A percentile compares a stretch with the other conserved stretches of the same genome.
Evolutionary conservation across 108 stramenopile genomes (phyloP).

Genomic region (Skeletonema menzelii): DNA sequence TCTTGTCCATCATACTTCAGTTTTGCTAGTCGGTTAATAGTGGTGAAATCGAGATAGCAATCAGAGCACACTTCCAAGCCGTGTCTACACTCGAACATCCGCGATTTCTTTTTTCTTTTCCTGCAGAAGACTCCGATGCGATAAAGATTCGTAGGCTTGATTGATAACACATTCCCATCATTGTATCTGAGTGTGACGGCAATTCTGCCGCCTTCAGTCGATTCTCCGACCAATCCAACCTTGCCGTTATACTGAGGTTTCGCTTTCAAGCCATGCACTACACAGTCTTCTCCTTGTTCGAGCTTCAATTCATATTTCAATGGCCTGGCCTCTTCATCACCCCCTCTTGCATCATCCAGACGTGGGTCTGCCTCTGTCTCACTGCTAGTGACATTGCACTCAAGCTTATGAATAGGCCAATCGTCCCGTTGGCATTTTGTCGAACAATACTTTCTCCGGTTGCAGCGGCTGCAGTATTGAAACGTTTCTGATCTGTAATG

Average conservation of each 20-base stretch:
- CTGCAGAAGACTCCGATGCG: conserved; percentile 10
- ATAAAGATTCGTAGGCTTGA: conserved; percentile 7
- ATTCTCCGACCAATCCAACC: conserved; percentile 9
- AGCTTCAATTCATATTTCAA: conserved; percentile 4
- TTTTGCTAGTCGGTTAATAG: conserved; percentile 2
- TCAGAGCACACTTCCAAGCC: not conserved
- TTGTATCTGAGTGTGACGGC: conserved; percentile 3
- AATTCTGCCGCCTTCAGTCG: conserved; percentile 1
- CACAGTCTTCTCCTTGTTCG: conserved; percentile 12
- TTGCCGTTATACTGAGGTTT: conserved; percentile 17
- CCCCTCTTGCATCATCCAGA: not conserved
- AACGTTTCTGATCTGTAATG: not conserved
- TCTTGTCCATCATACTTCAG: conserved; percentile 17
- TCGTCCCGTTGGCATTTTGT: conserved; percentile 8
- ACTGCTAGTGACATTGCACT: not conserved
- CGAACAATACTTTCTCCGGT: conserved; percentile 11
- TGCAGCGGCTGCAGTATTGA: not conserved
- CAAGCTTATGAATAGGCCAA: conserved; percentile 17
- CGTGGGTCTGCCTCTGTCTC: not conserved
- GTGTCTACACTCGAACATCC: conserved; percentile 4
- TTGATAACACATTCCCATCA: not conserved
- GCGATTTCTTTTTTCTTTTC: conserved; percentile 9
- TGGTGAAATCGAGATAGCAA: conserved; percentile 3
- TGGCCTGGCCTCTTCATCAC: not conserved
- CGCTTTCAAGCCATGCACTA: conserved; percentile 10